Conservation (phyloP, 1,284 basidiomycete species). For the Xanthoconium separans region DNA sequence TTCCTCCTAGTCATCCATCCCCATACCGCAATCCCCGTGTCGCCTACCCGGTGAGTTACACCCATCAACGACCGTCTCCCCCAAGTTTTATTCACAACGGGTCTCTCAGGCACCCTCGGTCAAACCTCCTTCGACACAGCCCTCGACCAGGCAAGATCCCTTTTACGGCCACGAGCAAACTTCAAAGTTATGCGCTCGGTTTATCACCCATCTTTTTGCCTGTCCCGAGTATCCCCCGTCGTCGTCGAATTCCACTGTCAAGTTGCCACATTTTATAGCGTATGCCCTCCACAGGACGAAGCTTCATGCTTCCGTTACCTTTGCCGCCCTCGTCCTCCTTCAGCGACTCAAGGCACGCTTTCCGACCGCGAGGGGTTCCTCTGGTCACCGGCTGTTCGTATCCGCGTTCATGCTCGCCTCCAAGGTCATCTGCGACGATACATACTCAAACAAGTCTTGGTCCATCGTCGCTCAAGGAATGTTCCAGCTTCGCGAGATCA, state of each 20-base stretch:
- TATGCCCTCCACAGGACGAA: conserved; percentile 90
- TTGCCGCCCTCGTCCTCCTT: conserved; percentile 82
- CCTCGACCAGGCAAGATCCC: conserved; percentile 46
- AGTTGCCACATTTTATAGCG: conserved; percentile 44
- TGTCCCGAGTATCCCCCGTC: conserved; percentile 65
- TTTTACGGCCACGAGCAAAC: conserved; percentile 81
- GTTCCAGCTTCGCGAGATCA: conserved; percentile 88
- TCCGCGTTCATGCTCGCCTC: conserved; percentile 93
- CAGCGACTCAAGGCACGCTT: conserved; percentile 89
- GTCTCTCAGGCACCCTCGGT: conserved; percentile 24
- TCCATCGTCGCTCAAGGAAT: conserved; percentile 90
- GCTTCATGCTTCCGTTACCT: conserved; percentile 79
- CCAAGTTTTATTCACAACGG: not conserved
- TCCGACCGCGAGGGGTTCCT: conserved; percentile 88
- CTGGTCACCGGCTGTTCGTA: conserved; percentile 88
- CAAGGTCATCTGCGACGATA: conserved; percentile 94
- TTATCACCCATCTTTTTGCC: conserved; percentile 78
- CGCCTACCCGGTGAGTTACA: no score
- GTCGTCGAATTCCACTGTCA: conserved; percentile 30
- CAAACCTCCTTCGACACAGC: conserved; percentile 34
- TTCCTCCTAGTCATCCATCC: conserved; percentile 25
- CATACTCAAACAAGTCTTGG: conserved; percentile 96
- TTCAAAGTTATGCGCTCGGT: conserved; percentile 64
- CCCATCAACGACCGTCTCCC: no score
- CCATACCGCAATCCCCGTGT: conserved; percentile 31